phyloP scores from a whole-genome alignment of 202 grass and related monocot genomes.

The Zizania palustris region DNA sequence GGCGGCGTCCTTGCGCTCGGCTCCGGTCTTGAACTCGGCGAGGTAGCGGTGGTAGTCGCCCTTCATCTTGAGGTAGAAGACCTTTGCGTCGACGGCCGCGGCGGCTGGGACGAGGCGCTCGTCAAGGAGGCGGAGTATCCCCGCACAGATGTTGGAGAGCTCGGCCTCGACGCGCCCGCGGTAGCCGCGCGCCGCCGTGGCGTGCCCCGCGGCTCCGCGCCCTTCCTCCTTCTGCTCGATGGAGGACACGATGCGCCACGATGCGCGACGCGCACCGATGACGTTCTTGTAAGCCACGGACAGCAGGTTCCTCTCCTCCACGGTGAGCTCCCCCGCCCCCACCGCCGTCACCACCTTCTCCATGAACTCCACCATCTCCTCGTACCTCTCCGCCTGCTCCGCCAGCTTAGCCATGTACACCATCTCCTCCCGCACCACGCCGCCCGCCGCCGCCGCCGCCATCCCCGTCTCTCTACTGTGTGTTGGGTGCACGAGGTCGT shows the following conservation, averaged over 20 bases:
- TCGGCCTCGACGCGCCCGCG: conserved; percentile 72
- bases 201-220: conserved; percentile 60
- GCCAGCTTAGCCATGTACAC: conserved; percentile 92
- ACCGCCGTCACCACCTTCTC: conserved; percentile 66
- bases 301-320: conserved; percentile 90
- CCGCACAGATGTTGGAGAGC: conserved; percentile 75
- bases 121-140: conserved; percentile 83
- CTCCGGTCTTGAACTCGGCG: conserved; percentile 89
- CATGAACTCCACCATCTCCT: conserved; percentile 99
- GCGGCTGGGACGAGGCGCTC: conserved; percentile 65
- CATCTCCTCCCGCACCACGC: conserved; percentile 64
- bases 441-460: conserved; percentile 25
- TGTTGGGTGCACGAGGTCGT: conserved; percentile 8
- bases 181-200: conserved; percentile 58
- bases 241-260: conserved; percentile 91
- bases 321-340: conserved; percentile 60
- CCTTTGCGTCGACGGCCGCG: conserved; percentile 61
- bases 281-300: conserved; percentile 98
- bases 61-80: conserved; percentile 99
- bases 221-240: conserved; percentile 92
- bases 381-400: conserved; percentile 88
- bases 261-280: conserved; percentile 79
- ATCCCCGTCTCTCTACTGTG: background rate
- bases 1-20: conserved; percentile 84
- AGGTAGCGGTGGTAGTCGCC: conserved; percentile 95